Evolutionary conservation across 805 yeast genomes (phyloP).

Genomic region (Starmerella apis): DNA sequence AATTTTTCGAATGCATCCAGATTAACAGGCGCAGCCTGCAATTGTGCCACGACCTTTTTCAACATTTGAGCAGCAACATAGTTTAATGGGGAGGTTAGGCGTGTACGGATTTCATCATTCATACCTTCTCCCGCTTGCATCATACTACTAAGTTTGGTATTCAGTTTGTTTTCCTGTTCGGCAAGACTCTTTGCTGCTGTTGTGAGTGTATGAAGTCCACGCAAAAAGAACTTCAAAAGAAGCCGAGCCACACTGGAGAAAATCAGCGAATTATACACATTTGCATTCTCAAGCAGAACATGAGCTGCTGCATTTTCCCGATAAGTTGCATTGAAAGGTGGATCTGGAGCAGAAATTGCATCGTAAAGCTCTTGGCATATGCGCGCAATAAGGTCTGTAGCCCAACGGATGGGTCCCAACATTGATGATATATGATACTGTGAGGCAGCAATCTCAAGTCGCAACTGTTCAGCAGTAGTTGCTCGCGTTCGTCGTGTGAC

Average conservation of each 20-base stretch:
- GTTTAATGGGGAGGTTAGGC: slow-evolving; percentile 11
- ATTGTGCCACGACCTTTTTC: slow-evolving; percentile 16
- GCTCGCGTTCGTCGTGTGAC: slow-evolving; percentile 21
- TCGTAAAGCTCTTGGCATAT: slow-evolving; percentile 54
- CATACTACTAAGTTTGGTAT: slow-evolving; percentile 23
- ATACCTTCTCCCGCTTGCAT: slow-evolving; percentile 26
- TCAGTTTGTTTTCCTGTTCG: slow-evolving; percentile 18
- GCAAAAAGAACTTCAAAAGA: slow-evolving; percentile 31
- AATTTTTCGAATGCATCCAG: slow-evolving; percentile 23
- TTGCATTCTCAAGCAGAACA: slow-evolving; percentile 7
- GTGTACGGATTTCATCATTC: slow-evolving; percentile 24
- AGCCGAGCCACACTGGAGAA: slow-evolving; percentile 33
- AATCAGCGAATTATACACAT: slow-evolving; percentile 30
- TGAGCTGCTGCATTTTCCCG: slow-evolving; percentile 2
- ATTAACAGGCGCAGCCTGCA: slow-evolving; percentile 21
- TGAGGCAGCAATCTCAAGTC: slow-evolving; percentile 27
- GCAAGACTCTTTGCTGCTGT: slow-evolving; percentile 15
- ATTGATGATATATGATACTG: slow-evolving; percentile 28
- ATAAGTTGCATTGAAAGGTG: not conserved
- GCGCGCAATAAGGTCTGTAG: slow-evolving; percentile 63
- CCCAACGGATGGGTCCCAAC: slow-evolving; percentile 79
- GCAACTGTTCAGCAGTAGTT: slow-evolving; percentile 36
- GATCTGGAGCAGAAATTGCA: slow-evolving; percentile 20
- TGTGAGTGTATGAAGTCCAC: slow-evolving; percentile 33
- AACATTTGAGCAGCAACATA: slow-evolving; percentile 19